Evolutionary conservation across 495 filamentous ascomycete genomes (phyloP), one percentile per base, ranked within the genome.

Genomic region (Copromyces sp.): DNA sequence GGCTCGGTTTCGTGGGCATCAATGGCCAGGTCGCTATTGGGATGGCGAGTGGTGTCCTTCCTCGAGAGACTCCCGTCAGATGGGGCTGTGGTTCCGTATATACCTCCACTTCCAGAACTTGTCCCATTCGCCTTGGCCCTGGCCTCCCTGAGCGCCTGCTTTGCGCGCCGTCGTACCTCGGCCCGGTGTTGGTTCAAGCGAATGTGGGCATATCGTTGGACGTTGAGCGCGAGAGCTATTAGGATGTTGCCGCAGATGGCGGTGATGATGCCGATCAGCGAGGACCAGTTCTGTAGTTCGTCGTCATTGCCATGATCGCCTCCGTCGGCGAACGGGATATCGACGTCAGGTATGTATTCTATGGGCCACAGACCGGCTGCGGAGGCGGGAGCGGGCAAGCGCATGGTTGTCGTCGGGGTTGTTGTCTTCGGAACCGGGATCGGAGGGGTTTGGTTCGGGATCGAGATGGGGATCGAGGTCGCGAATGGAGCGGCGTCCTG

Each of bases 121-220:
- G 53, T 17, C 84, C 69, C 78, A 59, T 69, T 69, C 11, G 69
- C 37, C 20, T 41, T 70, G 20, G 41, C 70, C 8, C 53, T 65
- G 9, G 75, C 72, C 35, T 76, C 77, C 71, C 74, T 77, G 68
- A 74, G 69, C 76, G 80, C 82, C 71, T 88, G 84, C 35, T 84
- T 85, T 40, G 89, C 88, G 69, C 85, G 87, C 80, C 88, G 85
- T 69, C 81, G 76, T 24, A 79, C 74, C 68, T 80, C 78, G 24
- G 77, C 69, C 17, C 78, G 79, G 68, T 80, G 79, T 40, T 83
- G 78, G 69, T 87, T 82, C 69, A 98, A 86, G 44, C 91, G 87
- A 71, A 95, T 92, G 79, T 99, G 95, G 20, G 94, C 94, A 79
- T 98, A 98, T 70, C 96, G 92, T 80, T 98, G 95, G 68, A 95